phyloP scores from a whole-genome alignment of 192 early-diverging fungal species.

The Coemansia sp. region DNA sequence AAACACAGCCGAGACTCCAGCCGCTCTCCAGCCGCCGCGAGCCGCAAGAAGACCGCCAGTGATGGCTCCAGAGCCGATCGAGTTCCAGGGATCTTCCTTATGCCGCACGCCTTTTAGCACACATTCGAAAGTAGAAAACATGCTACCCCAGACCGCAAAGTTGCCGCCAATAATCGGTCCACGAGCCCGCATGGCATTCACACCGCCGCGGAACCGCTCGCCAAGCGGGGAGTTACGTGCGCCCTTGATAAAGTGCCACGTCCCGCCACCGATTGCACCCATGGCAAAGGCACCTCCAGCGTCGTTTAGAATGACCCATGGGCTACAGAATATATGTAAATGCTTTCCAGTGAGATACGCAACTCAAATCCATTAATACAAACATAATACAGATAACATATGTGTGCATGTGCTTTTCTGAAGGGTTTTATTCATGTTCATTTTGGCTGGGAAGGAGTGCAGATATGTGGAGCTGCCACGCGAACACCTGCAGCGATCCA shows the following conservation, averaged over 20 bases:
- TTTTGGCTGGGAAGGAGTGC: too few species aligned
- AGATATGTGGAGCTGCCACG: background rate
- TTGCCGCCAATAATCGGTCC: slow-evolving; percentile 95
- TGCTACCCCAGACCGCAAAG: slow-evolving; percentile 99
- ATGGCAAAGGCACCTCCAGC: slow-evolving; percentile 88
- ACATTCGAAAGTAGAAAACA: slow-evolving; percentile 98
- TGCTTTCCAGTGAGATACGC: background rate
- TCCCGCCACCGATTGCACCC: slow-evolving; percentile 93
- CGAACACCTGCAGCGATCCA: background rate
- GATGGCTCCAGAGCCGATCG: slow-evolving; percentile 89
- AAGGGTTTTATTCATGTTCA: background rate
- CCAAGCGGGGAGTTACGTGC: slow-evolving; percentile 97
- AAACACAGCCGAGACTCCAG: slow-evolving; percentile 82
- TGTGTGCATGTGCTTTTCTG: background rate
- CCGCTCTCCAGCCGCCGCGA: slow-evolving; percentile 73
- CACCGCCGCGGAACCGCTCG: slow-evolving; percentile 85
- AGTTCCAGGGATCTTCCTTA: slow-evolving; percentile 99
- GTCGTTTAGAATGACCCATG: slow-evolving; percentile 85
- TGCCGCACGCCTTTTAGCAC: slow-evolving; percentile 88
- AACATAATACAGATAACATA: background rate
- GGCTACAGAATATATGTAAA: slow-evolving; percentile 41
- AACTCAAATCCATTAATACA: background rate
- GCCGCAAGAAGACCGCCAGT: slow-evolving; percentile 95
- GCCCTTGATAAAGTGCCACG: slow-evolving; percentile 98
- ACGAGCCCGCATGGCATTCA: slow-evolving; percentile 87